A percentile compares a stretch with the other conserved stretches of the same genome.
These are phyloP conservation scores for Wickerhamiella azymoides DNA, from an alignment of 805 yeast species.

Conservation along the genomic window DNA sequence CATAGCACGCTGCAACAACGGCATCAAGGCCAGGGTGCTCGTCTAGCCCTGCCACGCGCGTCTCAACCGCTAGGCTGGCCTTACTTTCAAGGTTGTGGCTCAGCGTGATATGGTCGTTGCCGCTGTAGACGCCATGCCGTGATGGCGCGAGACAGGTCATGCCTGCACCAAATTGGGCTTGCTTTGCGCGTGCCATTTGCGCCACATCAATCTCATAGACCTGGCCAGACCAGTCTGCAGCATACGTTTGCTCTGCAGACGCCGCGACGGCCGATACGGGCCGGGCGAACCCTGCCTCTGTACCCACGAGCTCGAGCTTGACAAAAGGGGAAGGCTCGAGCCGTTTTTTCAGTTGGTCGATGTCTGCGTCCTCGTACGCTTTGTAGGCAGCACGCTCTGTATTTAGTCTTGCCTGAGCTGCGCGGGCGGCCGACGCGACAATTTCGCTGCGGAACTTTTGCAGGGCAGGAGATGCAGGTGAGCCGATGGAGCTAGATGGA, in stretches of 20 bases:
- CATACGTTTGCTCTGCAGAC: constrained; percentile 32
- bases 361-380: too few species aligned
- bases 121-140: background rate
- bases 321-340: too few species aligned
- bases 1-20: constrained; percentile 63
- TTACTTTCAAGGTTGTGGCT: background rate
- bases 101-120: background rate
- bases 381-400: too few species aligned
- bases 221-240: constrained; percentile 79
- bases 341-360: too few species aligned
- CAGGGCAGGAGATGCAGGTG: too few species aligned
- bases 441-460: too few species aligned
- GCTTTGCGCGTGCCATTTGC: background rate
- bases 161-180: background rate
- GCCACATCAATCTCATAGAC: constrained; percentile 29
- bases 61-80: constrained; percentile 24
- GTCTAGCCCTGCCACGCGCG: constrained; percentile 44
- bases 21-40: constrained; percentile 51
- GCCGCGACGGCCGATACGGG: constrained; percentile 48
- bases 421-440: too few species aligned
- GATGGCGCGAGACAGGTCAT: background rate
- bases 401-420: too few species aligned
- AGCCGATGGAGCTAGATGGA: too few species aligned
- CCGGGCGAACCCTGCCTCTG: constrained; percentile 57
- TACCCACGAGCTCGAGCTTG: constrained; percentile 38